phyloP scores from a whole-genome alignment of 331 rosid genomes.

The Acacia concinna region DNA sequence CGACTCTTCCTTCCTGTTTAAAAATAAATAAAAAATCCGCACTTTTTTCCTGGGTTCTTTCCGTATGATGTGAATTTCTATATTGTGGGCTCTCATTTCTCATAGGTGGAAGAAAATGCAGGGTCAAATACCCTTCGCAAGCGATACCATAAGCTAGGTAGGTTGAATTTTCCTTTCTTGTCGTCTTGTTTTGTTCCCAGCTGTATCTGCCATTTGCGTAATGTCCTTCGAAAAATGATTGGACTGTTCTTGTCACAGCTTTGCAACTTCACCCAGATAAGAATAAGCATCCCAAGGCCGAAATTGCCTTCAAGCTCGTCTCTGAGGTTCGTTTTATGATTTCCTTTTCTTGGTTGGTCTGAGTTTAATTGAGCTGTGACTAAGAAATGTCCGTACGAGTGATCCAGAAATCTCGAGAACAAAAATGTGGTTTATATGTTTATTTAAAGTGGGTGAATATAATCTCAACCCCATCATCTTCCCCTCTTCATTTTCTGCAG shows the following conservation, averaged over 20 bases:
- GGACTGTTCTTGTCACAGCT: constrained; percentile 49
- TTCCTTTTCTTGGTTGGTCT: background rate
- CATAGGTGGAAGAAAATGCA: constrained; percentile 77
- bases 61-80: constrained; percentile 10
- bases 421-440: background rate
- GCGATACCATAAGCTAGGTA: constrained; percentile 84
- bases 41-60: background rate
- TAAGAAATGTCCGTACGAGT: background rate
- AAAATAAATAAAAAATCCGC: background rate
- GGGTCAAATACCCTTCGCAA: constrained; percentile 56
- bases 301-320: constrained; percentile 86
- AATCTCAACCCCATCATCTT: background rate
- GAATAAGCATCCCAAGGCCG: constrained; percentile 85
- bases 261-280: constrained; percentile 95
- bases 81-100: constrained; percentile 21
- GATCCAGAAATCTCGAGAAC: background rate
- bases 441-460: background rate
- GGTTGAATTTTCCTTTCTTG: constrained; percentile 25
- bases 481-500: constrained; percentile 38
- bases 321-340: constrained; percentile 66
- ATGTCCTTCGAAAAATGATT: constrained; percentile 1
- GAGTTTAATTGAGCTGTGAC: background rate
- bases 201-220: background rate
- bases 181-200: background rate
- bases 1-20: background rate